A percentile compares a stretch with the other conserved stretches of the same genome.
Evolutionary conservation across 2,329 filamentous ascomycete genomes (phyloP).

Genomic region (Verticillium zaregamsianum): DNA sequence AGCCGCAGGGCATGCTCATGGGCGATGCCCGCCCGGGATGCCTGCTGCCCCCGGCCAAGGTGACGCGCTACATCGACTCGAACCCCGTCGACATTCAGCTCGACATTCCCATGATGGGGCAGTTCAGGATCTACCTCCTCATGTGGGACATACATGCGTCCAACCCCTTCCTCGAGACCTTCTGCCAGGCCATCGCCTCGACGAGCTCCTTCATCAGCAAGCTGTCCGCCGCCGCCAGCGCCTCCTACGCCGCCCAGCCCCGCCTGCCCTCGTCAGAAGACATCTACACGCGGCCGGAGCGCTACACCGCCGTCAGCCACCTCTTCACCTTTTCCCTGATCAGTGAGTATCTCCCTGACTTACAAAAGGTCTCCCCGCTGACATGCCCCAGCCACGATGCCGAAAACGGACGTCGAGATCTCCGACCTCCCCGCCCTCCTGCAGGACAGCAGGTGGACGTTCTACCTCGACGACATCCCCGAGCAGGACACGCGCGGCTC

Average conservation of each 20-base stretch:
- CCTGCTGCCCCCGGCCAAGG: constrained; percentile 62
- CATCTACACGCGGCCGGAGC: constrained; percentile 60
- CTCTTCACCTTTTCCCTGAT: constrained; percentile 68
- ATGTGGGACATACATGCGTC: constrained; percentile 56
- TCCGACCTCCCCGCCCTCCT: constrained; percentile 58
- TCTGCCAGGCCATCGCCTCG: constrained; percentile 52
- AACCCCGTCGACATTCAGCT: constrained; percentile 75
- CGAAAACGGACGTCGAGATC: constrained; percentile 61
- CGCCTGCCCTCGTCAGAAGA: constrained; percentile 56
- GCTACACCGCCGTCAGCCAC: constrained; percentile 65
- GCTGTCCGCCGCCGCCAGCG: constrained; percentile 52
- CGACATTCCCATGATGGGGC: constrained; percentile 72
- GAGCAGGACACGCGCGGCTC: constrained; percentile 48
- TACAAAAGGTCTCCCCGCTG: constrained; percentile 7
- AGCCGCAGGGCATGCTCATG: constrained; percentile 33
- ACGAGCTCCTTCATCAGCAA: constrained; percentile 53
- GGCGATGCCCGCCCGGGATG: constrained; percentile 50
- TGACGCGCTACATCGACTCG: constrained; percentile 70
- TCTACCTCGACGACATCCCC: constrained; percentile 65
- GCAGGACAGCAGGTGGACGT: constrained; percentile 64
- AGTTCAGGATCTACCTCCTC: constrained; percentile 73
- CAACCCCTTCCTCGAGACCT: constrained; percentile 52
- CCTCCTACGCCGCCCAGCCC: constrained; percentile 58
- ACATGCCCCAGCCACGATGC: constrained; percentile 45
- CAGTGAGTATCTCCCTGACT: constrained; percentile 39